Evolutionary conservation across 2,329 filamentous ascomycete genomes (phyloP), one percentile per base, ranked within the genome.

Genomic region (Penicillium sp.): DNA sequence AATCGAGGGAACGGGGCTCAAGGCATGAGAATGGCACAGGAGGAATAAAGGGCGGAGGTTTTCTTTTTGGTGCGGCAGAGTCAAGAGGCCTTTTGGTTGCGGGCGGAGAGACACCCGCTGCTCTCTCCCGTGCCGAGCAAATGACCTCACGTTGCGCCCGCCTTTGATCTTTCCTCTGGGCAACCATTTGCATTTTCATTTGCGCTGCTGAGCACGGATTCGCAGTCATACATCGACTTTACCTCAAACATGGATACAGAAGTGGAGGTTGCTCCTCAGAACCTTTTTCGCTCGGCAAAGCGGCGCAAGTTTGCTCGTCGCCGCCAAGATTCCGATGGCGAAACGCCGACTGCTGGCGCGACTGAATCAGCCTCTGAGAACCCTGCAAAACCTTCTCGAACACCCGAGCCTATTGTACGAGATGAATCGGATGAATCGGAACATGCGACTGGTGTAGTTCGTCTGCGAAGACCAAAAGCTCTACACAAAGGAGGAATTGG

Each of bases 231-330:
- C 18, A 18, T 18, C 18, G 18, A 18, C 18, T 18, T 18, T 18
- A 18, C 18, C 18, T 18, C 18, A 18, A 18, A 18, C 1, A 70
- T 70, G 66, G 59, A 68, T 38, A 50, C 60, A 3, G 58, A 67
- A 18, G 50, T 60, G 2, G 58, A 67, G 13, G 34, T 50, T 6
- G 49, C 55, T 1, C 50, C 64, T 4, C 64, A 68, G 37, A 56
- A 71, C 5, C 51, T 73, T 9, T 77, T 78, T 54, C 68, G 76
- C 29, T 67, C 75, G 12, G 67, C 67, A 6, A 80, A 79, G 64
- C 70, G 72, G 46, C 68, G 75, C 51, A 79, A 76, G 57, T 72
- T 76, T 45, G 66, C 74, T 52, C 74, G 76, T 47, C 74, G 72
- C 54, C 70, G 75, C 44, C 60, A 48, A 4, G 54, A 60, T 33